Evolutionary conservation across 192 early-diverging fungal genomes (phyloP), one percentile per base, ranked within the genome.

Genomic region (Gaertneriomyces sp.): DNA sequence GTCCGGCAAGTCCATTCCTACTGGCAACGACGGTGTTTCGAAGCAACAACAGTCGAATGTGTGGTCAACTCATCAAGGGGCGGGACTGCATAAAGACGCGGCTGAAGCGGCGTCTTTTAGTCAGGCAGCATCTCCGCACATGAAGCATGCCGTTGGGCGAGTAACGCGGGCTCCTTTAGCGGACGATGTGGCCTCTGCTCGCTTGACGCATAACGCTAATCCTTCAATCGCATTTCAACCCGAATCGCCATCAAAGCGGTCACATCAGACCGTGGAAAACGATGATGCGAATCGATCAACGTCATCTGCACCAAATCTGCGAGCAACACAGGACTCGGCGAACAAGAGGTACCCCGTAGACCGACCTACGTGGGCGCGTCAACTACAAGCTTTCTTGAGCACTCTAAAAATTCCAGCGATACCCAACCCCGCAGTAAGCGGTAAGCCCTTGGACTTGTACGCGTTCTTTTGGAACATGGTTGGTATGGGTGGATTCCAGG

Each of bases 401-500:
- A 17, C 12, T 11, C 42, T 57, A 40, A 66, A 66, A 4, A 51
- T 47, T 19, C n/a, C 58, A 38, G 42, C 46, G 14, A 49, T 45
- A 25, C 60, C 56, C 2, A 63, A 66, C 39, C 63, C 70, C 4
- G 45, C 45, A 16, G 47, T 66, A 14, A 55, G 44, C n/a, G 56
- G 56, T 20, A 72, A 72, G 45, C 70, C 62, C 6, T 12, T 66
- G 7, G 70, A 72, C 59, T 14, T 66, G 60, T 67, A 61, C 60
- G 11, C 33, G n/a, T 7, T 66, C 3, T 72, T 72, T 59, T 62
- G 58, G 45, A 10, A 46, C 19, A 44, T 72, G 4, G 43, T 66
- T 4, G 63, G 58, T 14, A 57, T 45, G 12, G 70, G 70, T 9
- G 63, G 62, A 33, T 66, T 57, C 53, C 63, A 66, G 47, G 11